These are phyloP conservation scores for Hypomontagnella monticulosa DNA, from an alignment of 495 filamentous ascomycete species.

Conservation along the genomic window DNA sequence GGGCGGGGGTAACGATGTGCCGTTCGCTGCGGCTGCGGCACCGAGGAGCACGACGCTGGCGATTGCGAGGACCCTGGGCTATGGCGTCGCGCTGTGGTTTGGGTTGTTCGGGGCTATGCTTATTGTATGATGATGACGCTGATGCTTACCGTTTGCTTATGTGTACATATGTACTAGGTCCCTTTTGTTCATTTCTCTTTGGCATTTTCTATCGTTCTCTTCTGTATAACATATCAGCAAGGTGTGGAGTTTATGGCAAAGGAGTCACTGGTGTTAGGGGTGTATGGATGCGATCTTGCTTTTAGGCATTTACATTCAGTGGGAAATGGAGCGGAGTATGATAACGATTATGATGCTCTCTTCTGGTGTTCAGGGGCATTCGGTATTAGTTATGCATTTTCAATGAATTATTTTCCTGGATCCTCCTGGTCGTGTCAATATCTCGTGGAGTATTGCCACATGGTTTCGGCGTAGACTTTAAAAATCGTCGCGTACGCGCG, in stretches of 20 bases:
- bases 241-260: too few species aligned
- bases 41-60: background rate
- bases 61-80: background rate
- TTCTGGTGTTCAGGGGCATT: background rate
- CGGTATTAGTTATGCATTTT: background rate
- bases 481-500: too few species aligned
- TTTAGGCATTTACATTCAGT: too few species aligned
- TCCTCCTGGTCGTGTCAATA: too few species aligned
- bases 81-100: conserved; percentile 30
- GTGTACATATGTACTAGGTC: background rate
- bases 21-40: background rate
- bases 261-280: too few species aligned
- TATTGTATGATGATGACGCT: conserved; percentile 13
- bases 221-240: too few species aligned
- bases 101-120: conserved; percentile 28
- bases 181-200: background rate
- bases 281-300: too few species aligned
- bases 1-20: background rate
- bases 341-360: conserved; percentile 13
- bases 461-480: too few species aligned
- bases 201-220: background rate
- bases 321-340: background rate
- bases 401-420: background rate
- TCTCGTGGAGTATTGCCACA: too few species aligned
- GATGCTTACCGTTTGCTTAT: background rate